Evolutionary conservation across 768 basidiomycete genomes (phyloP).

Genomic region (Amanita pallidorosea): DNA sequence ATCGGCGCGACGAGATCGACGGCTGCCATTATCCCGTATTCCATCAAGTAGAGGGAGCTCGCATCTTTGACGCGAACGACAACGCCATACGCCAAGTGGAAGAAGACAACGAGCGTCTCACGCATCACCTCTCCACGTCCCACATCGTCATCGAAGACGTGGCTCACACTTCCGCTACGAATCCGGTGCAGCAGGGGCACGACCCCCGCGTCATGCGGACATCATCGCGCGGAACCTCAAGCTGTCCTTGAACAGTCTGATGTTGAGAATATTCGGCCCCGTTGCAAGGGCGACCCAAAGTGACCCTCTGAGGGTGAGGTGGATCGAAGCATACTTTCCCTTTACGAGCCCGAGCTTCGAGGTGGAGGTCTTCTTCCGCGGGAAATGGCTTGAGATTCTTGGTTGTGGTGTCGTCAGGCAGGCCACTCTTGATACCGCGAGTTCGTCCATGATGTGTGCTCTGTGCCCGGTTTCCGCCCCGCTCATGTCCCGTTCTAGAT

Average conservation of each 20-base stretch:
- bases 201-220: conserved; percentile 60
- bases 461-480: conserved; percentile 12
- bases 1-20: conserved; percentile 97
- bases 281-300: conserved; percentile 35
- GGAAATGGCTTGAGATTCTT: conserved; percentile 94
- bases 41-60: conserved; percentile 95
- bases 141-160: conserved; percentile 86
- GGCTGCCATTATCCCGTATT: conserved; percentile 95
- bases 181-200: conserved; percentile 75
- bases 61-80: conserved; percentile 58
- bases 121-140: conserved; percentile 47
- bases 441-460: conserved; percentile 39
- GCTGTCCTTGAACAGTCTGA: conserved; percentile 76
- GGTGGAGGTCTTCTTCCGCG: conserved; percentile 93
- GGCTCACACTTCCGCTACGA: conserved; percentile 57
- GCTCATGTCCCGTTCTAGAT: conserved; percentile 29
- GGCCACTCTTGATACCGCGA: conserved; percentile 76
- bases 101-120: conserved; percentile 60
- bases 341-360: conserved; percentile 98
- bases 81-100: conserved; percentile 51
- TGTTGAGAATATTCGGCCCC: conserved; percentile 73
- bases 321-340: conserved; percentile 98
- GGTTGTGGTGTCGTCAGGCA: conserved; percentile 90
- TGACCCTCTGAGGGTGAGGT: conserved; percentile 79
- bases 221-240: conserved; percentile 82